Evolutionary conservation across 148 eudicot species (phyloP).

Genomic region (Diospyros kaki): DNA sequence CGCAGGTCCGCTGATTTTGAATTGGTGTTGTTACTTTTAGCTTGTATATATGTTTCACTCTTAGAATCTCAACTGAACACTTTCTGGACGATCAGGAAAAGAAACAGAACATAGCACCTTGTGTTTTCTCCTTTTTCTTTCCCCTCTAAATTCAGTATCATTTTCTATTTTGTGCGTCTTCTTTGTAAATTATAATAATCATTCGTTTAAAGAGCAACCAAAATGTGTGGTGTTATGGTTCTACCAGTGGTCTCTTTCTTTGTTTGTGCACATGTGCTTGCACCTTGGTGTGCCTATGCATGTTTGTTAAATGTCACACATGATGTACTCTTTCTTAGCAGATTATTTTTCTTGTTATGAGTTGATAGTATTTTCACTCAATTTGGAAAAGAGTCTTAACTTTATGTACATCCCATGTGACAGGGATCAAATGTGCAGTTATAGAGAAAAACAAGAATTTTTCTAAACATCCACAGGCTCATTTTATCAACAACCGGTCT

Average conservation of each 20-base stretch:
- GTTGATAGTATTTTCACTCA: not conserved
- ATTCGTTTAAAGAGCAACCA: not conserved
- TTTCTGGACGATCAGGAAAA: not conserved
- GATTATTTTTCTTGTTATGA: not conserved
- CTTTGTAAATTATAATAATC: no score
- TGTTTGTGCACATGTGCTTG: not conserved
- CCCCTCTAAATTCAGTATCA: not conserved
- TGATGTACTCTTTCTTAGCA: not conserved
- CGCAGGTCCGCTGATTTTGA: no score
- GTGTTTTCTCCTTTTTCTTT: no score
- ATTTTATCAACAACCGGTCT: constrained; percentile 90
- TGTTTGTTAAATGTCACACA: not conserved
- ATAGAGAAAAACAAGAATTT: constrained; percentile 69
- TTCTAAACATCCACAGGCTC: constrained; percentile 92
- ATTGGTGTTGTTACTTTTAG: not conserved
- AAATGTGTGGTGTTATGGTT: not conserved
- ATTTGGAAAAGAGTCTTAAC: not conserved
- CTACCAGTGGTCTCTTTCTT: not conserved
- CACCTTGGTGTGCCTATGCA: not conserved
- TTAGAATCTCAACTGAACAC: not conserved
- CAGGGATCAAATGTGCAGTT: constrained; percentile 84
- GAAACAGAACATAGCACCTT: not conserved
- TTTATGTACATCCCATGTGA: constrained; percentile 1
- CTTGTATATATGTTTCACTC: not conserved
- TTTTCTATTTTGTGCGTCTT: no score